These are phyloP conservation scores for Acephala macrosclerotiorum DNA, from an alignment of 2,329 filamentous ascomycete genomes.

Conservation along the genomic window DNA sequence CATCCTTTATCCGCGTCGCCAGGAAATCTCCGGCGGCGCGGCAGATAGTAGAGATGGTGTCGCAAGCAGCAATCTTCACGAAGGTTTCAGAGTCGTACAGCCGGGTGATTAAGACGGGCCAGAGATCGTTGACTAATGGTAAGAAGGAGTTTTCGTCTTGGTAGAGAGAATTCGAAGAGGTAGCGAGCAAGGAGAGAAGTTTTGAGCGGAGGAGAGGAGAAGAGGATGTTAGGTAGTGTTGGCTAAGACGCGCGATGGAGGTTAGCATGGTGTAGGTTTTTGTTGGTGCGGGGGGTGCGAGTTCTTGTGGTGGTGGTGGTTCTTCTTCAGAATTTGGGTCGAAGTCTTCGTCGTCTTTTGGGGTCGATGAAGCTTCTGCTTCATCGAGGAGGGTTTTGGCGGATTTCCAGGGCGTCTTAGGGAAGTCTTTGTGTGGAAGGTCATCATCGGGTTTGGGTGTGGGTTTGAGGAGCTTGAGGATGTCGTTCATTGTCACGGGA, in stretches of 20 bases:
- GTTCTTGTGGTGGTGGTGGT: conserved; percentile 53
- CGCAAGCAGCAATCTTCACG: conserved; percentile 74
- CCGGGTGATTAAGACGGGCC: conserved; percentile 80
- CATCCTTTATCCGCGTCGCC: conserved; percentile 73
- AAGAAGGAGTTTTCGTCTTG: conserved; percentile 84
- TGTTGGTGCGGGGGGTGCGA: conserved; percentile 69
- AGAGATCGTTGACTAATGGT: conserved; percentile 87
- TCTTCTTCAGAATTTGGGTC: conserved; percentile 25
- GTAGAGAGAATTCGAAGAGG: conserved; percentile 75
- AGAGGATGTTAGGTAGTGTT: conserved; percentile 88
- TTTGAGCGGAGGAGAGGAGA: conserved; percentile 80
- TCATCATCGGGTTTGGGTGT: conserved; percentile 32
- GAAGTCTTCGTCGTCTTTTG: neutral
- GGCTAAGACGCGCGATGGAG: conserved; percentile 82
- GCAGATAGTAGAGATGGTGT: conserved; percentile 74
- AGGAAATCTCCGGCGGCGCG: conserved; percentile 82
- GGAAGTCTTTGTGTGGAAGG: conserved; percentile 40
- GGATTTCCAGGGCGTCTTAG: conserved; percentile 46
- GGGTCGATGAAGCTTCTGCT: conserved; percentile 32
- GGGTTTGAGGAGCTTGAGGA: conserved; percentile 61
- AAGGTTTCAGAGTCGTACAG: conserved; percentile 72
- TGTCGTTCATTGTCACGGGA: conserved; percentile 50
- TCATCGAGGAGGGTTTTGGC: conserved; percentile 46
- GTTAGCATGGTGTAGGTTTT: conserved; percentile 83
- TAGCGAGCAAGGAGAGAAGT: conserved; percentile 78